Evolutionary conservation across 2,329 filamentous ascomycete genomes (phyloP).

Genomic region (Fusarium sulawesiense): DNA sequence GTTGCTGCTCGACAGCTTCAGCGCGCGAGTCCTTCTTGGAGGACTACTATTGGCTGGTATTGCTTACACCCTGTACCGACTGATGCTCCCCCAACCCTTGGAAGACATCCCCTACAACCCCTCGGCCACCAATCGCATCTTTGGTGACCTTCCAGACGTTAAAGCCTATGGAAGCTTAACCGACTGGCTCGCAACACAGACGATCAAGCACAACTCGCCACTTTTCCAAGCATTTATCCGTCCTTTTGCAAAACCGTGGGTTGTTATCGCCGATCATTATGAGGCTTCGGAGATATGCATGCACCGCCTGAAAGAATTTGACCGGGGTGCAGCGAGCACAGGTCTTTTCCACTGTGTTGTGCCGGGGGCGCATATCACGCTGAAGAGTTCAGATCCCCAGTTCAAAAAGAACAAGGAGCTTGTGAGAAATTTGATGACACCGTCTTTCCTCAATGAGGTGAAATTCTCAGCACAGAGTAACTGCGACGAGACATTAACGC

Average conservation of each 20-base stretch:
- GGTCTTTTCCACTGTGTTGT: conserved; percentile 19
- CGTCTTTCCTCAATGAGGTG: conserved; percentile 25
- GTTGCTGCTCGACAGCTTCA: neutral
- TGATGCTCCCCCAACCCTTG: conserved; percentile 21
- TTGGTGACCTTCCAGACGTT: conserved; percentile 22
- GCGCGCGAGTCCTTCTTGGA: neutral
- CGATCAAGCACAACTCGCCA: conserved; percentile 15
- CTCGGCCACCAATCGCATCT: conserved; percentile 23
- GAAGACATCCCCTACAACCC: conserved; percentile 26
- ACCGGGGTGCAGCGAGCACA: conserved; percentile 15
- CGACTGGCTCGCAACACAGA: conserved; percentile 26
- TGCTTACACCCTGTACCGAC: conserved; percentile 16
- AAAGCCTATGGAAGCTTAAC: conserved; percentile 26
- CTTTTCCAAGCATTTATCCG: conserved; percentile 28
- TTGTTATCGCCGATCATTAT: conserved; percentile 34
- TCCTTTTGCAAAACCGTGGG: conserved; percentile 24
- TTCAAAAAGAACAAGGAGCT: conserved; percentile 37
- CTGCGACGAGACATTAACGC: neutral
- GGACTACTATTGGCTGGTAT: conserved; percentile 11
- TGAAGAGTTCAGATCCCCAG: conserved; percentile 25
- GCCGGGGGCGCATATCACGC: conserved; percentile 19
- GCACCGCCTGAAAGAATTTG: conserved; percentile 32
- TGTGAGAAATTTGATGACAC: conserved; percentile 33
- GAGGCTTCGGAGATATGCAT: conserved; percentile 30
- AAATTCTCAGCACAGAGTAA: rapidly evolving